These are phyloP conservation scores for Mycena galopus DNA, from an alignment of 768 basidiomycete species.

Conservation along the genomic window DNA sequence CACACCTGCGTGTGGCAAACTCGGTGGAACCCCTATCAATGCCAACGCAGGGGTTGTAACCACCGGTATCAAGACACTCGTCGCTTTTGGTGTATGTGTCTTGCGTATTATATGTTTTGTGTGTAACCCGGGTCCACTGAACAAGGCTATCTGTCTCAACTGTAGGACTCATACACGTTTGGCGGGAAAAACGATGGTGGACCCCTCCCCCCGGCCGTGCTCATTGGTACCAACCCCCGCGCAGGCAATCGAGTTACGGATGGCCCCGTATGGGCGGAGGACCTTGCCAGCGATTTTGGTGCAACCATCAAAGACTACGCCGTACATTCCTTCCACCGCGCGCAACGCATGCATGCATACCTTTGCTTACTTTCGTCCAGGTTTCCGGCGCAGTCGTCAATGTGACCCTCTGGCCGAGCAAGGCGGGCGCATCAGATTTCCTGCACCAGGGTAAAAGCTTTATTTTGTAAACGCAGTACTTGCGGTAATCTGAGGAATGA, in stretches of 20 bases:
- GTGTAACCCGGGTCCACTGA: too few relatives aligned
- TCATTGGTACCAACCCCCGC: slow-evolving; percentile 55
- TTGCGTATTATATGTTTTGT: background rate
- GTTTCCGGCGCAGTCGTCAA: slow-evolving; percentile 63
- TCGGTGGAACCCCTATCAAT: slow-evolving; percentile 56
- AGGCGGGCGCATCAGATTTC: slow-evolving; percentile 61
- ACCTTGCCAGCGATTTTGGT: slow-evolving; percentile 56
- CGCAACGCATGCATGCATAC: background rate
- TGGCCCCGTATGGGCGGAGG: slow-evolving; percentile 64
- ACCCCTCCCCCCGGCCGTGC: slow-evolving; percentile 58
- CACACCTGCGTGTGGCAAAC: slow-evolving; percentile 56
- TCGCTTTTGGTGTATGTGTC: slow-evolving; percentile 62
- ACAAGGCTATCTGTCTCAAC: too few relatives aligned
- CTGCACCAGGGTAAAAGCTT: slow-evolving; percentile 56
- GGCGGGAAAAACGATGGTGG: slow-evolving; percentile 64
- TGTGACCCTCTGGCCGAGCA: slow-evolving; percentile 64
- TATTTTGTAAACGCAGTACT: background rate
- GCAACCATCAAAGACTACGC: slow-evolving; percentile 67
- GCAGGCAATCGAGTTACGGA: slow-evolving; percentile 68
- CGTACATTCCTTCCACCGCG: slow-evolving; percentile 43
- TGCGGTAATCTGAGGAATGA: background rate
- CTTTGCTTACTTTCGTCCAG: slow-evolving; percentile 35
- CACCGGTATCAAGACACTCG: slow-evolving; percentile 57
- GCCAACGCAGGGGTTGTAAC: slow-evolving; percentile 63
- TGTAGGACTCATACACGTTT: slow-evolving; percentile 62